Conservation (phyloP, 2,329 filamentous ascomycete species). For the Cladosporium sp. region DNA sequence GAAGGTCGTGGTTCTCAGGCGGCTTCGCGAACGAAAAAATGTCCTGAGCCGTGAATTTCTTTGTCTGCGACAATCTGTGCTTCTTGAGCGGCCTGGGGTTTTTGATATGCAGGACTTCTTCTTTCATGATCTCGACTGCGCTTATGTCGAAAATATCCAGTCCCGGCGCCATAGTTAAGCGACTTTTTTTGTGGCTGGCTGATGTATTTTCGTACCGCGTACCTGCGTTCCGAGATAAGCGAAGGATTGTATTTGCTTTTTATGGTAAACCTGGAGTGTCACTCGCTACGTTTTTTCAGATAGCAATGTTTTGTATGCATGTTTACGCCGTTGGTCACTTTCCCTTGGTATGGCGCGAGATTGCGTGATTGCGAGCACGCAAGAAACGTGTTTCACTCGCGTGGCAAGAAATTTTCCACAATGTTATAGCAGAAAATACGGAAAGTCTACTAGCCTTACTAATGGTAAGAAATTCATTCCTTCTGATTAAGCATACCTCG, state of each 20-base stretch:
- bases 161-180: conserved; percentile 9
- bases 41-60: conserved; percentile 12
- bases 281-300: neutral
- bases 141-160: neutral
- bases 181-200: neutral
- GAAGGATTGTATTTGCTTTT: neutral
- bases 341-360: conserved; percentile 1
- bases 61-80: conserved; percentile 5
- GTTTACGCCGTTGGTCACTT: neutral
- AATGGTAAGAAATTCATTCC: neutral
- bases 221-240: neutral
- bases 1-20: conserved; percentile 33
- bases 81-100: neutral
- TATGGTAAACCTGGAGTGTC: neutral
- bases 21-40: neutral
- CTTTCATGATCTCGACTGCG: neutral
- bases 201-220: conserved; percentile 6
- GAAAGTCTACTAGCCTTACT: neutral
- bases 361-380: conserved; percentile 7
- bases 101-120: neutral
- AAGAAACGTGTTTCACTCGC: conserved; percentile 8
- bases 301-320: neutral
- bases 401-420: neutral
- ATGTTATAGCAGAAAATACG: neutral
- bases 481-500: neutral